Evolutionary conservation across 179 eudicot genomes (phyloP), one percentile per base, ranked within the genome.

Genomic region (Monotropa hypopitys): DNA sequence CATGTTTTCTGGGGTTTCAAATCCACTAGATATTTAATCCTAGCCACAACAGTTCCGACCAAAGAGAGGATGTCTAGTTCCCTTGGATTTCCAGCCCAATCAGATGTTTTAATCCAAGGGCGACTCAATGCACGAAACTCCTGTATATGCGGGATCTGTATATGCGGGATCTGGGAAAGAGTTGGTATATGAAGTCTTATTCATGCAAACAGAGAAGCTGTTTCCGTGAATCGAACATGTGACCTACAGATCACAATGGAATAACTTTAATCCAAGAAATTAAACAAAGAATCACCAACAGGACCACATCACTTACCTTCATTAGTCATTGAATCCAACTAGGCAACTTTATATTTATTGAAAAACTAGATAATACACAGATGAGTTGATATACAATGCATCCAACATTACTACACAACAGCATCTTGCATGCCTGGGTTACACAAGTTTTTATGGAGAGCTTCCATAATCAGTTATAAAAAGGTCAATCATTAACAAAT

Each of bases 291-390:
- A 3, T 1, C 51, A 8, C 71, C n/a, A 5, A 18, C 1, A 18
- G 57, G 65, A 45, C 30, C 71, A 18, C 43, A 20, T 59, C 18
- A 82, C 82, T 80, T 78, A 79, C 98, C 99, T 88, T 92, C 97
- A 70, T 95, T 82, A 57, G 99, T 93, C 99, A 95, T 95, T 47
- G 99, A 95, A 80, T 95, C 97, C 99, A 95, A 3, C 40, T 38
- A 5, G 0, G 40, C 40, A 38, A 38, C 40, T 38, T 1, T 38
- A 38, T 38, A 38, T 38, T 5, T 38, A 38, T 38, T 38, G 40
- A 5, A 38, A 67, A 20, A 40, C 38, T 38, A 68, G 42, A 42
- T 42, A 28, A 12, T 33, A 28, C 12, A 61, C 5, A 69, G 32
- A n/a, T n/a, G 72, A 69, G n/a, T n/a, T n/a, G n/a, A n/a, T n/a